Conservation (phyloP, 2,329 filamentous ascomycete genomes). For the Colletotrichum tabaci region DNA sequence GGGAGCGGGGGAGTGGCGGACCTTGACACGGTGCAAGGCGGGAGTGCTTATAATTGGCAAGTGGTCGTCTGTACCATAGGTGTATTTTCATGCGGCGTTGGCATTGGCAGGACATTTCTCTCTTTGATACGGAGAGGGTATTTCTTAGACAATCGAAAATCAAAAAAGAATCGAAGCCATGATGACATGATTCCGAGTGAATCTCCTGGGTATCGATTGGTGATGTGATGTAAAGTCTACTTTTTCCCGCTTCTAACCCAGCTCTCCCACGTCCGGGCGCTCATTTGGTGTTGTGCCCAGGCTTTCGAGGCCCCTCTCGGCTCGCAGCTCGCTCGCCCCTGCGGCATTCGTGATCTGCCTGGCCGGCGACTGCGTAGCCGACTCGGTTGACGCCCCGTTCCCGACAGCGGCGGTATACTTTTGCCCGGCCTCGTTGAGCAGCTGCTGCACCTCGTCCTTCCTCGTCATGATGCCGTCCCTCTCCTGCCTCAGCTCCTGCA, state of each 20-base stretch:
- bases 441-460: slow-evolving; percentile 83
- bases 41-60: slow-evolving; percentile 42
- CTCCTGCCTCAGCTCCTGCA: slow-evolving; percentile 78
- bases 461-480: slow-evolving; percentile 77
- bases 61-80: slow-evolving; percentile 48
- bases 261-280: slow-evolving; percentile 49
- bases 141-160: slow-evolving; percentile 44
- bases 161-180: slow-evolving; percentile 38
- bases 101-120: slow-evolving; percentile 46
- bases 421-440: slow-evolving; percentile 86
- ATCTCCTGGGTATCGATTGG: slow-evolving; percentile 45
- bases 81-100: slow-evolving; percentile 48
- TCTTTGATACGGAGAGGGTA: slow-evolving; percentile 43
- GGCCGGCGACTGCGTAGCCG: slow-evolving; percentile 41
- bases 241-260: slow-evolving; percentile 40
- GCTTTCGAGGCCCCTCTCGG: slow-evolving; percentile 62
- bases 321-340: slow-evolving; percentile 46
- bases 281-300: slow-evolving; percentile 61
- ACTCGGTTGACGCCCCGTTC: slow-evolving; percentile 11
- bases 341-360: slow-evolving; percentile 36
- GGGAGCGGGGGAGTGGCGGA: background rate
- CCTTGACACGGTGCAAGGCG: slow-evolving; percentile 25
- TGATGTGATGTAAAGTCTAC: background rate
- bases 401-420: slow-evolving; percentile 65
- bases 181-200: slow-evolving; percentile 10